Evolutionary conservation across 768 basidiomycete genomes (phyloP).

Genomic region (Tephrocybe sp.): DNA sequence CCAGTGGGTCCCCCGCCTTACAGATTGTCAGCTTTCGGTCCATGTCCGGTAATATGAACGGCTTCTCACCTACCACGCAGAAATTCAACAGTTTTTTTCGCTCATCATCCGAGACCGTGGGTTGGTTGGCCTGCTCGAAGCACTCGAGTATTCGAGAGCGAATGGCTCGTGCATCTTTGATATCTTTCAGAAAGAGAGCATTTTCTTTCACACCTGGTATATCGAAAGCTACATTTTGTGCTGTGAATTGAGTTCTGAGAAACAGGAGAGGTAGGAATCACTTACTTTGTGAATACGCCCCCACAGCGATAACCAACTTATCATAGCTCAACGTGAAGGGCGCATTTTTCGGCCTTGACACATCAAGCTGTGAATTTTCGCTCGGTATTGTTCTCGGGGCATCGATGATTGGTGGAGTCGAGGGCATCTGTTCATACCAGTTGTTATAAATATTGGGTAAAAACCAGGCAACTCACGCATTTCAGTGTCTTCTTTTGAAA

Average conservation of each 20-base stretch:
- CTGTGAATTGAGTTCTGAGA: neutral
- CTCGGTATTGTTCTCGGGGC: neutral
- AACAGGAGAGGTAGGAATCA: neutral
- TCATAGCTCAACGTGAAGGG: constrained; percentile 69
- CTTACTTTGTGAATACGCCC: constrained; percentile 82
- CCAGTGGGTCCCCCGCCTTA: constrained; percentile 76
- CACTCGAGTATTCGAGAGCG: constrained; percentile 74
- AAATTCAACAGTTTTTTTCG: constrained; percentile 78
- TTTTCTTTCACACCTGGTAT: constrained; percentile 79
- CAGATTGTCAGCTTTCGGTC: neutral
- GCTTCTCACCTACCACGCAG: constrained; percentile 71
- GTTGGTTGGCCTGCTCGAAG: constrained; percentile 88
- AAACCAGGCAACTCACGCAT: constrained; percentile 2
- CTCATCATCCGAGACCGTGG: constrained; percentile 70
- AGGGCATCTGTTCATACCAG: constrained; percentile 4
- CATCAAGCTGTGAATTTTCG: constrained; percentile 1
- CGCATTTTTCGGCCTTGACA: constrained; percentile 29
- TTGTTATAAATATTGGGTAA: neutral
- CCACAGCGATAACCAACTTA: constrained; percentile 81
- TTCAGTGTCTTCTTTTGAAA: constrained; percentile 9
- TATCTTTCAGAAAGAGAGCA: constrained; percentile 79
- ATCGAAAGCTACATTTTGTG: constrained; percentile 48
- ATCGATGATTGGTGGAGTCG: constrained; percentile 3
- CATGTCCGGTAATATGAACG: neutral
- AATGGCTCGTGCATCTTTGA: constrained; percentile 71